A percentile compares a stretch with the other conserved stretches of the same genome.
Evolutionary conservation across 345 rosid genomes (phyloP).

Genomic region (Lepidium africanum): DNA sequence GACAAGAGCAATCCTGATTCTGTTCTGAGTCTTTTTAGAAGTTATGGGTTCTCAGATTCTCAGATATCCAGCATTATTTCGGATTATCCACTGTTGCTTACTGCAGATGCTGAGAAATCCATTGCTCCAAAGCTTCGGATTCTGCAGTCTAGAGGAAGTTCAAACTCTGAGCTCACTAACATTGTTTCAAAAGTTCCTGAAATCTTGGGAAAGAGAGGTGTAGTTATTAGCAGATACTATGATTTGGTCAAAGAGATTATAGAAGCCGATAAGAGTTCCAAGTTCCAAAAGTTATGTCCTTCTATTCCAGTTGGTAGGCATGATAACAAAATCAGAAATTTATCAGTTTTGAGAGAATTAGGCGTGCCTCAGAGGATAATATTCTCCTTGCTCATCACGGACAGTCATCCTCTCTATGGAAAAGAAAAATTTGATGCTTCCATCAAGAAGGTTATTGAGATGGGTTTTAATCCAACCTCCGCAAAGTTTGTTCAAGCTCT

Average conservation of each 20-base stretch:
- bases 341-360: background rate
- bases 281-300: background rate
- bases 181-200: background rate
- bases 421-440: background rate
- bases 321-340: background rate
- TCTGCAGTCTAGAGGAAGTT: constrained; percentile 10
- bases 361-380: constrained; percentile 14
- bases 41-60: constrained; percentile 15
- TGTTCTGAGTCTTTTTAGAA: background rate
- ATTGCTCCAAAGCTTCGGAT: constrained; percentile 14
- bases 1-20: background rate
- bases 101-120: background rate
- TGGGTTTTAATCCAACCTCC: constrained; percentile 17
- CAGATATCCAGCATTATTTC: constrained; percentile 9
- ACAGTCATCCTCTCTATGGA: background rate
- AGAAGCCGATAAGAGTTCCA: background rate
- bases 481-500: background rate
- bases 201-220: background rate
- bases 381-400: background rate
- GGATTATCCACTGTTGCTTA: background rate
- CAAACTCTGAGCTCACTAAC: background rate
- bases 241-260: background rate
- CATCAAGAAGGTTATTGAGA: background rate
- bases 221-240: background rate
- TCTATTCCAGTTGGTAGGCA: background rate